Base-by-base conservation (phyloP, 2,329 filamentous ascomycete genomes). In the Diplodia corticola region DNA sequence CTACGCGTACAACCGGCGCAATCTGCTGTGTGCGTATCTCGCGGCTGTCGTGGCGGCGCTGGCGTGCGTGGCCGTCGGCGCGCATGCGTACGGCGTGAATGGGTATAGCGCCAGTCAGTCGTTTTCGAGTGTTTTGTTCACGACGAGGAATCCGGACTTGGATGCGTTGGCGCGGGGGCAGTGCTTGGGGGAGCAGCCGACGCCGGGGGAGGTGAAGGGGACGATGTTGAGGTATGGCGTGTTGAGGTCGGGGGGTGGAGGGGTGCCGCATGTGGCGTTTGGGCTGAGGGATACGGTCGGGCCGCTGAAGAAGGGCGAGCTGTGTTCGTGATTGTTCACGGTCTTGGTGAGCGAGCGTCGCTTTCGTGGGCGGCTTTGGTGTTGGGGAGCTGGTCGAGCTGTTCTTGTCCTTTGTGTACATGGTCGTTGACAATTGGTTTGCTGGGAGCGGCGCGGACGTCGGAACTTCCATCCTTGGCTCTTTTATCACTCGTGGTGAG, bases 41-140 rank as follows among this genome's bases (percentile, higher is more conserved):
- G 59, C n/a, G 9, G 24, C 24, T 4, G 24, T 35, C 9, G 17
- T 33, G 0, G 44, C 22, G 10, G 40, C 44, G 17, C 44, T 63
- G 15, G 40, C 4, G 4, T 49, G 59, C n/a, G 26, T 35, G 5
- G 17, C 17, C 7, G 59, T 50, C 2, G 59, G 59, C 4, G 24
- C n/a, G 2, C 6, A 12, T 4, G 40, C 59, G 9, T 50, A 30
- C 26, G 26, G 6, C 2, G 44, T 15, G 22, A 63, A 49, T 15
- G 59, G 40, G n/a, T 63, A 49, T 12, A 24, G 24, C 22, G 48
- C 48, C 40, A 63, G 59, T 12, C n/a, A 44, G 26, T 33, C 40
- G 40, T 63, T 63, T 10, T 63, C 59, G 12, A 49, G 40, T 24
- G 33, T 63, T 44, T 15, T 63, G 15, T 20, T 48, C 5, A 63